A percentile compares a stretch with the other conserved stretches of the same genome.
These are phyloP conservation scores for Elsinoe batatas DNA, from an alignment of 2,329 filamentous ascomycete genomes.

Conservation along the genomic window DNA sequence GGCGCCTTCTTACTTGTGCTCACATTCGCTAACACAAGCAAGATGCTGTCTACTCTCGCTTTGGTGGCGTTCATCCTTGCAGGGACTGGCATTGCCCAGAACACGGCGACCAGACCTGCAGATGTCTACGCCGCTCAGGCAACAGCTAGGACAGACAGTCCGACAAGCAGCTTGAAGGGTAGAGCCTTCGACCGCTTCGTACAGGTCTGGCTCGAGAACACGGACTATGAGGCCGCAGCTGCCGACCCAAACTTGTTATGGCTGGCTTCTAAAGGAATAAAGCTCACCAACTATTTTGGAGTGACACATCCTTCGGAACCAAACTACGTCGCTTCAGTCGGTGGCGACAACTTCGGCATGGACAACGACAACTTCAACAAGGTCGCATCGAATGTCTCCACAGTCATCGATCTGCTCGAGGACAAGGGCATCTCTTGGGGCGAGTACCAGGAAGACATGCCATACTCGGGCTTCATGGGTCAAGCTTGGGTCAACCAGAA, in stretches of 20 bases:
- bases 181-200: conserved; percentile 63
- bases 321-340: conserved; percentile 61
- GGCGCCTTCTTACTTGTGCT: background rate
- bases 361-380: conserved; percentile 54
- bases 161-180: conserved; percentile 56
- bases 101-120: conserved; percentile 43
- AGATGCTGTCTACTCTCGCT: conserved; percentile 17
- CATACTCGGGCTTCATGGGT: conserved; percentile 64
- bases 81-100: conserved; percentile 22
- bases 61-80: conserved; percentile 22
- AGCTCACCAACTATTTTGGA: conserved; percentile 45
- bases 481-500: conserved; percentile 51
- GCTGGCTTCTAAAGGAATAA: conserved; percentile 53
- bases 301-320: conserved; percentile 62
- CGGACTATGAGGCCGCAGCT: conserved; percentile 53
- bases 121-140: conserved; percentile 48
- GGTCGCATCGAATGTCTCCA: conserved; percentile 32
- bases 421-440: conserved; percentile 38
- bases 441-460: conserved; percentile 69
- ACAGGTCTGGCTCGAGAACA: conserved; percentile 71
- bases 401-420: conserved; percentile 34
- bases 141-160: conserved; percentile 50
- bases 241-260: conserved; percentile 52
- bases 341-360: conserved; percentile 65
- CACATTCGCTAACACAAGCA: background rate